Conservation (phyloP, 345 rosid genomes). For the Euphorbia lathyris region DNA sequence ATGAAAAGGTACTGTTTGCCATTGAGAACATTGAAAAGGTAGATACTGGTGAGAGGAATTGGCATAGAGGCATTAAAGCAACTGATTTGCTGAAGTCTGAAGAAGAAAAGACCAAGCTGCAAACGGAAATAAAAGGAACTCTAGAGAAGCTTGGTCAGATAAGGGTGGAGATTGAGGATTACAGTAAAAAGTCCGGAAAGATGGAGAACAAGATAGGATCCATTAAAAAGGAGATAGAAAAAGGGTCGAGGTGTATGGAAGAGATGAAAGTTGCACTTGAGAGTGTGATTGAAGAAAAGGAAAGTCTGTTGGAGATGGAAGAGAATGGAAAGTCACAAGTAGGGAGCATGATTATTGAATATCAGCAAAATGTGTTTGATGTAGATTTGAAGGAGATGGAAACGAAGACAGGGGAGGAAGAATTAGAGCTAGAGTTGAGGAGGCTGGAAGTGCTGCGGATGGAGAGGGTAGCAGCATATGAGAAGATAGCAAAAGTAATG, state of each 20-base stretch:
- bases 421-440: slow-evolving; percentile 26
- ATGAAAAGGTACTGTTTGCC: slow-evolving; percentile 69
- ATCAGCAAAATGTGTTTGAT: slow-evolving; percentile 55
- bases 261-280: slow-evolving; percentile 48
- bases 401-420: slow-evolving; percentile 43
- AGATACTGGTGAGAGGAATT: slow-evolving; percentile 35
- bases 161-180: slow-evolving; percentile 45
- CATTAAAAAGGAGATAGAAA: slow-evolving; percentile 42
- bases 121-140: slow-evolving; percentile 49
- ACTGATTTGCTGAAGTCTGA: slow-evolving; percentile 67
- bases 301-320: slow-evolving; percentile 44
- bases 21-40: slow-evolving; percentile 70
- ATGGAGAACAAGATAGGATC: slow-evolving; percentile 39
- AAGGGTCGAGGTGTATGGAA: slow-evolving; percentile 37
- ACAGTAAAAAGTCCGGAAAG: slow-evolving; percentile 38
- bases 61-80: slow-evolving; percentile 61
- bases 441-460: slow-evolving; percentile 39
- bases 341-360: slow-evolving; percentile 46
- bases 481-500: slow-evolving; percentile 31
- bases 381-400: slow-evolving; percentile 53
- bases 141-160: slow-evolving; percentile 49
- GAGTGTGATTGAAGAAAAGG: slow-evolving; percentile 49
- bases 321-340: slow-evolving; percentile 50
- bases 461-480: slow-evolving; percentile 26
- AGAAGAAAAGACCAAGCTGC: slow-evolving; percentile 79